phyloP scores from a whole-genome alignment of 257 asterid genomes.

The Przewalskia tangutica region DNA sequence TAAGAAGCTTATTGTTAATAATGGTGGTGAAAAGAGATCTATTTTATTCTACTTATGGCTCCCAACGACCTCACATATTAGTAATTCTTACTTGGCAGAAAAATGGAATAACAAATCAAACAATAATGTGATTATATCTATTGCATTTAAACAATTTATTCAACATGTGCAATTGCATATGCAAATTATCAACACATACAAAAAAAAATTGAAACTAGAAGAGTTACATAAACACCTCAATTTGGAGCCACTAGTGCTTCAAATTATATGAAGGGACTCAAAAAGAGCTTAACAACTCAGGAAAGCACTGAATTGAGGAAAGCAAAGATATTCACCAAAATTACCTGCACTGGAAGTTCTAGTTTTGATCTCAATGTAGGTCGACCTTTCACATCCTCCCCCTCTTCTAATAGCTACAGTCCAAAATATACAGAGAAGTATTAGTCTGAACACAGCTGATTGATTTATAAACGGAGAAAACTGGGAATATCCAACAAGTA shows the following conservation, averaged over 20 bases:
- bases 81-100: not conserved
- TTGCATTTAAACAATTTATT: not conserved
- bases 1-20: not conserved
- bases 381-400: slow-evolving; percentile 78
- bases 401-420: slow-evolving; percentile 81
- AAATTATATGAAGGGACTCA: not conserved
- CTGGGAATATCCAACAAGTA: not conserved
- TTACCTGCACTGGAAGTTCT: slow-evolving; percentile 97
- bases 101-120: not conserved
- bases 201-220: not conserved
- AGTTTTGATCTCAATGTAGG: slow-evolving; percentile 72
- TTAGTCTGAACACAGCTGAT: not conserved
- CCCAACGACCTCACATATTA: not conserved
- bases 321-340: slow-evolving; percentile 5
- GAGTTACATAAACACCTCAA: not conserved
- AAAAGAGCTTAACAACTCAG: not conserved
- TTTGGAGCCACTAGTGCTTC: not conserved
- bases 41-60: not conserved
- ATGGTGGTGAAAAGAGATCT: not conserved
- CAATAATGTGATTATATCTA: not conserved
- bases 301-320: slow-evolving; percentile 4
- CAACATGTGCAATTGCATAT: not conserved
- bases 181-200: not conserved
- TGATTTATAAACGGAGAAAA: not conserved
- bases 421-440: not conserved